These are phyloP conservation scores for Penicillium sp. DNA, from an alignment of 2,329 filamentous ascomycete genomes.

Conservation along the genomic window DNA sequence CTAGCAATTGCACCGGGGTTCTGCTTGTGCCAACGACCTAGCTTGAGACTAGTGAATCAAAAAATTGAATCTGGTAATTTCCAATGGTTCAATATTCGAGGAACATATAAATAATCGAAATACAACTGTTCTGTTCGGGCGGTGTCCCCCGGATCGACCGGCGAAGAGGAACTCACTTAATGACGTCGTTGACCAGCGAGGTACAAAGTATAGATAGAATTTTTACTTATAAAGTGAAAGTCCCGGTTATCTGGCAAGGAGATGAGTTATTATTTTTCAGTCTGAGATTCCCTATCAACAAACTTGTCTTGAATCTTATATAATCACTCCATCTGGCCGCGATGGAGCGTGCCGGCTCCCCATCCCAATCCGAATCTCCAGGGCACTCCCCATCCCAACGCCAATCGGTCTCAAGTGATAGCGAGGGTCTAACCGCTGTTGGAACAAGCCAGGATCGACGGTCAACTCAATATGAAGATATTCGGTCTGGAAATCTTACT, in stretches of 20 bases:
- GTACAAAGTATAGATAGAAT: neutral
- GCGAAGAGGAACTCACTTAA: constrained; percentile 5
- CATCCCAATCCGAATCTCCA: neutral
- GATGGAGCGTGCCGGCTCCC: constrained; percentile 11
- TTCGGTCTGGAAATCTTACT: constrained; percentile 9
- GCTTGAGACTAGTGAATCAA: no score
- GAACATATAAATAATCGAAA: neutral
- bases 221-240: neutral
- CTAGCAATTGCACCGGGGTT: no score
- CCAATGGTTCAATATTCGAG: no score
- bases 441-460: constrained; percentile 1
- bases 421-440: constrained; percentile 7
- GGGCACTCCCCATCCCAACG: neutral
- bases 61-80: no score
- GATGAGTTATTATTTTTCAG: no score
- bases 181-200: constrained; percentile 14
- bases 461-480: constrained; percentile 1
- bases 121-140: neutral
- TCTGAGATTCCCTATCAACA: no score
- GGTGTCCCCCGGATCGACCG: constrained; percentile 13
- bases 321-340: neutral
- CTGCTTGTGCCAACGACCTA: no score
- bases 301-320: neutral
- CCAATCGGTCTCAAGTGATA: constrained; percentile 6
- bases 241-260: no score